phyloP scores from a whole-genome alignment of 306 rosid species.

The Cicer bijugum region DNA sequence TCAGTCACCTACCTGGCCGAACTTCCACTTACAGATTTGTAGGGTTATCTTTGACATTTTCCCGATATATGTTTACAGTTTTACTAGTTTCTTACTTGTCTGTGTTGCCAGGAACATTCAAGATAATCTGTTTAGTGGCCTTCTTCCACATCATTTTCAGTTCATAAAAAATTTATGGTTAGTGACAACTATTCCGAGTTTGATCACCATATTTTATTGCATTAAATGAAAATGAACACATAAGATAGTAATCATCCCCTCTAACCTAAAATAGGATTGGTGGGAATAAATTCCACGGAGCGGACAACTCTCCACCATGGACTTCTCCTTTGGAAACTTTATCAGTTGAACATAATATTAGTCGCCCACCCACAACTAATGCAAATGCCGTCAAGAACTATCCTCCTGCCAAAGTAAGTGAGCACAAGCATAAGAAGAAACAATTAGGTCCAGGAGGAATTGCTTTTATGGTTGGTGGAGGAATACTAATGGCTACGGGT shows the following conservation, averaged over 20 bases:
- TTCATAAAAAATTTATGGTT: constrained; percentile 82
- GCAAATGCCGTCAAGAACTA: constrained; percentile 74
- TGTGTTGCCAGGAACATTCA: constrained; percentile 74
- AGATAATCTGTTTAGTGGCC: constrained; percentile 86
- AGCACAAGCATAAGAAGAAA: constrained; percentile 62
- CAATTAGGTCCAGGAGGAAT: constrained; percentile 70
- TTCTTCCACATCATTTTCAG: constrained; percentile 75
- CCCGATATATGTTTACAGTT: neutral
- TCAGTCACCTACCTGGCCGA: constrained; percentile 80
- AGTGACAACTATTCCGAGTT: constrained; percentile 37
- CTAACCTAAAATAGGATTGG: constrained; percentile 65
- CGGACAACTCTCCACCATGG: constrained; percentile 78
- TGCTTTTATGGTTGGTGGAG: constrained; percentile 74
- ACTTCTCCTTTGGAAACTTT: constrained; percentile 61
- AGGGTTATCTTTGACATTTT: constrained; percentile 42
- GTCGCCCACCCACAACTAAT: constrained; percentile 68
- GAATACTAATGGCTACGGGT: constrained; percentile 66
- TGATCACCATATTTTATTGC: constrained; percentile 10
- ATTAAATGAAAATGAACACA: constrained; percentile 11
- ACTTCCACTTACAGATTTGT: constrained; percentile 86
- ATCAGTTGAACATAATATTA: constrained; percentile 56
- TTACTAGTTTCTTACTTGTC: constrained; percentile 40
- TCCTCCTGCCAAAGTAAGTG: constrained; percentile 46
- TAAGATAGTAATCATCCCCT: constrained; percentile 29
- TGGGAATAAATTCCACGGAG: constrained; percentile 67